These are phyloP conservation scores for Macrotyloma uniflorum DNA, from an alignment of 306 rosid genomes.

Conservation along the genomic window DNA sequence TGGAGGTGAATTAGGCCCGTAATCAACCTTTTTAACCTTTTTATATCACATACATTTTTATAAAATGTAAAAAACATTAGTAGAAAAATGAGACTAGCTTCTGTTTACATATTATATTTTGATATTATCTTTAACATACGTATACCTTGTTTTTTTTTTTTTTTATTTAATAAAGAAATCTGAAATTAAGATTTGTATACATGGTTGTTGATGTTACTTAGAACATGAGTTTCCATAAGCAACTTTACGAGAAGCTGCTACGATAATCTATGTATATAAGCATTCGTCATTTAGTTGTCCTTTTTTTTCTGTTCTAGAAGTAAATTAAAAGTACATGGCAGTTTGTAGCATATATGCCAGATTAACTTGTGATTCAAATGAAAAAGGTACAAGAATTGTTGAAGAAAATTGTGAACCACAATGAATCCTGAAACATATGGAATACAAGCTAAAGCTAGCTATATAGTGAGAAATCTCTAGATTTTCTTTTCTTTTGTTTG, in stretches of 20 bases:
- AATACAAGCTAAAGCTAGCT: not conserved
- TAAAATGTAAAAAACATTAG: no score
- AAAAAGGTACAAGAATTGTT: not conserved
- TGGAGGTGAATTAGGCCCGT: no score
- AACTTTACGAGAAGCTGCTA: not conserved
- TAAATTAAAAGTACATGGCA: constrained; percentile 6
- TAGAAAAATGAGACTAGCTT: no score
- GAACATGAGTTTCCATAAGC: not conserved
- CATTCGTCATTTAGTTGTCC: constrained; percentile 24
- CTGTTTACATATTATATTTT: no score
- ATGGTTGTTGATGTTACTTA: not conserved
- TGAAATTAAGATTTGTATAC: no score
- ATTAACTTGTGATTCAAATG: constrained; percentile 36
- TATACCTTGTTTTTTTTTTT: no score
- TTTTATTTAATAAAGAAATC: no score
- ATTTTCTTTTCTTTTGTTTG: constrained; percentile 13
- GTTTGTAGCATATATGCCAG: constrained; percentile 23
- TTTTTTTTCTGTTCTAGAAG: not conserved
- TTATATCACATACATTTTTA: no score
- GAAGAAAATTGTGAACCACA: constrained; percentile 31
- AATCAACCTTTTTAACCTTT: no score
- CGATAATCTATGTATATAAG: not conserved
- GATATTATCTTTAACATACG: no score
- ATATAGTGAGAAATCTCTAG: constrained; percentile 10
- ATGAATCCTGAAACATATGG: constrained; percentile 31